These are phyloP conservation scores for Chalciporus chontae DNA, from an alignment of 768 basidiomycete species.

Conservation along the genomic window DNA sequence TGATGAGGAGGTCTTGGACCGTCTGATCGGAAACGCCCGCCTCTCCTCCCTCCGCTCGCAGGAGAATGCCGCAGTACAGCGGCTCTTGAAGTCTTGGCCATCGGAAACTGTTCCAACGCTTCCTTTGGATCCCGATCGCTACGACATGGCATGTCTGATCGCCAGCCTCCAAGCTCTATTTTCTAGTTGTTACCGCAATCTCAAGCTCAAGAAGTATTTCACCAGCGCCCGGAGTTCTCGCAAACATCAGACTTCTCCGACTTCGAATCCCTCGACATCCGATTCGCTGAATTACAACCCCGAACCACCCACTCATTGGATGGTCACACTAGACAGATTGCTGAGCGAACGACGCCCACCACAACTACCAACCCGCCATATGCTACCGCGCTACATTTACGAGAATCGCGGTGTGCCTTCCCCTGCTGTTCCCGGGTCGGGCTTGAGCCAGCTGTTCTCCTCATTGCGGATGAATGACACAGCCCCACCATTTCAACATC, in stretches of 20 bases:
- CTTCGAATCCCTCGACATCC: background rate
- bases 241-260: background rate
- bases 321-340: no score
- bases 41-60: background rate
- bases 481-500: constrained; percentile 1
- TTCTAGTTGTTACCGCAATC: constrained; percentile 12
- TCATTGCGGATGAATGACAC: background rate
- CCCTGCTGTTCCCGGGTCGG: background rate
- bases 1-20: background rate
- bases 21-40: background rate
- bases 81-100: constrained; percentile 12
- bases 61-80: background rate
- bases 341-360: no score
- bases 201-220: constrained; percentile 2
- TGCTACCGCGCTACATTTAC: no score
- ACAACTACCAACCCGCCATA: no score
- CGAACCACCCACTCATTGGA: no score
- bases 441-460: background rate
- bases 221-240: background rate
- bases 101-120: background rate
- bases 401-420: background rate
- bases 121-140: background rate
- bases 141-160: background rate
- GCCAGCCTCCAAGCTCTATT: constrained; percentile 4
- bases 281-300: no score